Base-by-base conservation (phyloP, 495 filamentous ascomycete species). In the Aspergillus avenaceus region DNA sequence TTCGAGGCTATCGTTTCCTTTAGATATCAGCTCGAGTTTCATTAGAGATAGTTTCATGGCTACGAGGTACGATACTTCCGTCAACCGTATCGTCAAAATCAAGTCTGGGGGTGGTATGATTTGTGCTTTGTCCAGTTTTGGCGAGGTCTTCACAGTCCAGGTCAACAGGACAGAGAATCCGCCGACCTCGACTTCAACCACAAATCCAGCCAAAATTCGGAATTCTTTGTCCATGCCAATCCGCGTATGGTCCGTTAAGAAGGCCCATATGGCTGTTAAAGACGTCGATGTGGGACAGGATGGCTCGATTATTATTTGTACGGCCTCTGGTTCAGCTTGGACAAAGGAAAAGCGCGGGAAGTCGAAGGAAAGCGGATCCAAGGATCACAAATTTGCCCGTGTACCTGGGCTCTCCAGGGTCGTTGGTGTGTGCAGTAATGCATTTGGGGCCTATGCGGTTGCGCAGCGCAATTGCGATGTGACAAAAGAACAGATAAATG, bases 241-340 rank as follows among this genome's bases (percentile, higher is more conserved):
- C 41, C 80, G 87, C 45, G 84, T 95, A 26, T 98, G 93, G 93
- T 82, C 83, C 24, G 65, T 85, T 14, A 84, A 82, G 56, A 91
- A 87, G 55, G 83, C 81, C 3, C 82, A 88, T 48, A 95, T 95
- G 79, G 90, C 89, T 9, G 91, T 86, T 8, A 80, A 77, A 52
- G 95, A 96, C 55, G 87, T 95, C 14, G 87, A 83, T 52, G 84
- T 98, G 5, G 89, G 90, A 12, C 89, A 95, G 63, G 87, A 97
- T 72, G 95, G 91, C 6, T 96, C 91, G 2, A 89, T 98, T 51
- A 95, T 98, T 50, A 82, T 98, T 49, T 91, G 89, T 56, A 97
- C 93, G 1, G 77, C 88, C 49, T 90, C 89, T 28, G 93, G 93
- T 5, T 91, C 87, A 37, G 91, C 96, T 1, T 98, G 91, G 91